A percentile compares a stretch with the other conserved stretches of the same genome.
These are phyloP conservation scores for Talaromyces sp. DNA, from an alignment of 2,329 filamentous ascomycete genomes.

Conservation along the genomic window DNA sequence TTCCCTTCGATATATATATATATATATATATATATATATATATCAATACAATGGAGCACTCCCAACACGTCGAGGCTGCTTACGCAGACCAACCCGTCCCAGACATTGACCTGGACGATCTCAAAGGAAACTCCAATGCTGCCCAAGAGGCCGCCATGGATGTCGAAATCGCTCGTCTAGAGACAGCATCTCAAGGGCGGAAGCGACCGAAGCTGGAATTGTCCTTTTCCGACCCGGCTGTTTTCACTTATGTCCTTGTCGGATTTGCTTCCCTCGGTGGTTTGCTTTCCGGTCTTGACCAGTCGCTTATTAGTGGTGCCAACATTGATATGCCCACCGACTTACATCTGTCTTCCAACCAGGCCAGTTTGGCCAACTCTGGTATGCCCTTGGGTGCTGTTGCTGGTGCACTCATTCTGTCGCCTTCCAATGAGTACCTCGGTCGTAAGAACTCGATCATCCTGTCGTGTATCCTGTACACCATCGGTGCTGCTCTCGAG, in stretches of 20 bases:
- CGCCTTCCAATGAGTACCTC: slow-evolving; percentile 62
- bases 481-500: slow-evolving; percentile 62
- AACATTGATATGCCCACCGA: slow-evolving; percentile 58
- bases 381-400: slow-evolving; percentile 69
- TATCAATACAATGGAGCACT: slow-evolving; percentile 15
- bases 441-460: slow-evolving; percentile 65
- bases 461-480: slow-evolving; percentile 64
- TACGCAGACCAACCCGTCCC: slow-evolving; percentile 22
- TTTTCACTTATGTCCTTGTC: slow-evolving; percentile 65
- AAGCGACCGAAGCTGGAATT: slow-evolving; percentile 37
- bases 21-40: not conserved
- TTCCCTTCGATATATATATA: not conserved
- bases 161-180: slow-evolving; percentile 26
- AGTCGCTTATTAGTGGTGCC: slow-evolving; percentile 67
- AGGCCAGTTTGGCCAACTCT: slow-evolving; percentile 63
- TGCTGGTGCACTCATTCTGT: slow-evolving; percentile 62
- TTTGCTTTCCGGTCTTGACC: slow-evolving; percentile 65
- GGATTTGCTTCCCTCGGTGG: slow-evolving; percentile 72
- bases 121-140: slow-evolving; percentile 21
- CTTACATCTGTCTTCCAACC: slow-evolving; percentile 49
- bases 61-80: slow-evolving; percentile 26
- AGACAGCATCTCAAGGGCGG: slow-evolving; percentile 22
- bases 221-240: slow-evolving; percentile 55
- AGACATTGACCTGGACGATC: slow-evolving; percentile 24
- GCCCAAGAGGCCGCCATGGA: slow-evolving; percentile 30